These are phyloP conservation scores for Erigeron canadensis DNA, from an alignment of 129 eudicot genomes.

Conservation along the genomic window DNA sequence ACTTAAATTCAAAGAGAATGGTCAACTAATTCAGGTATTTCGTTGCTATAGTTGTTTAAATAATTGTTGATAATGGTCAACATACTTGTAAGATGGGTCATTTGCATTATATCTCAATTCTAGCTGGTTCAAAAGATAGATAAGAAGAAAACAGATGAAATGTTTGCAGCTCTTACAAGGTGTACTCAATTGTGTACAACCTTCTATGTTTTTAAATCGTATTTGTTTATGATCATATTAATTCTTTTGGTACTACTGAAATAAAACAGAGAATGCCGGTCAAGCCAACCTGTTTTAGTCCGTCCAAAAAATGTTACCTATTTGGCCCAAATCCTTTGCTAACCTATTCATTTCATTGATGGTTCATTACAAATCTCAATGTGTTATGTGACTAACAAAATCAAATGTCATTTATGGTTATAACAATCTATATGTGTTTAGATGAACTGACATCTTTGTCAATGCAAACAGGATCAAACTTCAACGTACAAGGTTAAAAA, in stretches of 20 bases:
- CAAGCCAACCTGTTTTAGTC: not conserved
- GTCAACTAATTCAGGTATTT: conserved; percentile 77
- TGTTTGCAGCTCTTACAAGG: not conserved
- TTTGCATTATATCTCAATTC: not conserved
- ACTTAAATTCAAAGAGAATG: conserved; percentile 58
- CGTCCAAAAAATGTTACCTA: not conserved
- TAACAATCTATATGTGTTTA: not conserved
- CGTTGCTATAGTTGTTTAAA: not conserved
- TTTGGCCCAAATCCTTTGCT: not conserved
- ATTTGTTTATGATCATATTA: not conserved
- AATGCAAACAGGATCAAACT: conserved; percentile 52
- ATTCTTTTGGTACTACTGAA: not conserved
- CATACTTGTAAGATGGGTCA: not conserved
- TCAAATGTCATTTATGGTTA: not conserved
- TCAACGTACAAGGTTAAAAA: conserved; percentile 47
- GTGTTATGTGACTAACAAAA: conserved; percentile 1
- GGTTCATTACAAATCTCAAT: not conserved
- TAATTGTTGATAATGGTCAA: not conserved
- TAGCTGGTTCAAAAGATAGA: not conserved
- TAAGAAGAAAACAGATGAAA: not conserved
- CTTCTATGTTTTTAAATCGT: not conserved
- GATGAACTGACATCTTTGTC: conserved; percentile 8
- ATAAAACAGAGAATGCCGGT: not conserved
- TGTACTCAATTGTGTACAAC: not conserved
- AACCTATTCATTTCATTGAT: not conserved